phyloP scores from a whole-genome alignment of 371 early-diverging fungal genomes.

The Haplosporangium sp. region DNA sequence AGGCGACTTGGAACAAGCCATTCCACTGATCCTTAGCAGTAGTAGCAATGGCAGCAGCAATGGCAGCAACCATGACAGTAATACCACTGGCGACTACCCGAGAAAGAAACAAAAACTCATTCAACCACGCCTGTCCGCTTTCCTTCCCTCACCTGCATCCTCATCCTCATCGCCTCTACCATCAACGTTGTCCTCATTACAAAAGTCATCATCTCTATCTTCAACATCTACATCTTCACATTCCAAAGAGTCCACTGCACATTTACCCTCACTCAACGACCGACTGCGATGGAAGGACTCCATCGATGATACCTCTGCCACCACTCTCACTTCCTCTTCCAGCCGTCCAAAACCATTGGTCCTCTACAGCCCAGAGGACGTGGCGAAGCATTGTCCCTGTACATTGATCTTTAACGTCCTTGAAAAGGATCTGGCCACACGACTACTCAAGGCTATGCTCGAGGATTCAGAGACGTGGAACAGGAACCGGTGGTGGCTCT shows the following conservation, averaged over 20 bases:
- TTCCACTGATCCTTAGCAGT: conserved; percentile 34
- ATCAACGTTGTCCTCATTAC: background rate
- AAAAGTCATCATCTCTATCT: background rate
- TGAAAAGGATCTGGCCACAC: conserved; percentile 46
- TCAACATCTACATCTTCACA: background rate
- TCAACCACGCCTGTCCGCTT: conserved; percentile 41
- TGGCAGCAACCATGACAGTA: background rate
- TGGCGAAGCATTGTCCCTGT: conserved; percentile 48
- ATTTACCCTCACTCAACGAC: conserved; percentile 30
- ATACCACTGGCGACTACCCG: background rate
- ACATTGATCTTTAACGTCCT: conserved; percentile 50
- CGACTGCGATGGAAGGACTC: conserved; percentile 37
- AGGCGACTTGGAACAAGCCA: conserved; percentile 44
- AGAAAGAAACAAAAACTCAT: conserved; percentile 37
- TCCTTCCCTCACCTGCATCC: conserved; percentile 13
- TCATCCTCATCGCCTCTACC: background rate
- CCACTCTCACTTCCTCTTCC: conserved; percentile 6
- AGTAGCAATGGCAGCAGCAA: conserved; percentile 3
- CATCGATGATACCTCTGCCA: background rate
- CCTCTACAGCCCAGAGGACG: conserved; percentile 48
- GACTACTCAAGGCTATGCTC: conserved; percentile 43
- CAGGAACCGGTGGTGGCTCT: conserved; percentile 57
- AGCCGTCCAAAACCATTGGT: conserved; percentile 30
- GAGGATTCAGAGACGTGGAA: conserved; percentile 54
- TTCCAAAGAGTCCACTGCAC: conserved; percentile 1